phyloP scores from a whole-genome alignment of 805 yeast species.

The Saccharomycopsis sp. region DNA sequence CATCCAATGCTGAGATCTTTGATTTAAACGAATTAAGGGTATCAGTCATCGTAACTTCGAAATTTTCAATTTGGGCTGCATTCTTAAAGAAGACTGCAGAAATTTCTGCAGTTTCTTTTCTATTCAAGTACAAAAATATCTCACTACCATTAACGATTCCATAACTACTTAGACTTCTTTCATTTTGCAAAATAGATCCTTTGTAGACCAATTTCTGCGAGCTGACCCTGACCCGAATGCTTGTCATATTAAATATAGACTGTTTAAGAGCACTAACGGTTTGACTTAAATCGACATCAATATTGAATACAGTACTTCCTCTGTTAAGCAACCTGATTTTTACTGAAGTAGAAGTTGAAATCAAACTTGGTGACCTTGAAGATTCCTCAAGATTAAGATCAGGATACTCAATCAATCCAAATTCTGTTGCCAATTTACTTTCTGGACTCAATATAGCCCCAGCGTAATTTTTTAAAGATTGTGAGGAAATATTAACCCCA shows the following conservation, averaged over 20 bases:
- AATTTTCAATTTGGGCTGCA: not conserved
- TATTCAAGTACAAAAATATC: conserved; percentile 1
- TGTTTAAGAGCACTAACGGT: conserved; percentile 1
- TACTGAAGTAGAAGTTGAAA: not conserved
- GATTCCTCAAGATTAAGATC: not conserved
- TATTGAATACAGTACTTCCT: conserved; percentile 1
- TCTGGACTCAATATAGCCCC: not conserved
- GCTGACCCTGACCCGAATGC: not conserved
- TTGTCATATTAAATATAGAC: not conserved
- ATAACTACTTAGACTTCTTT: conserved; percentile 4
- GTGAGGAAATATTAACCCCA: not conserved
- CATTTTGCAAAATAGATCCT: conserved; percentile 7
- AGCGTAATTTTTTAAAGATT: not conserved
- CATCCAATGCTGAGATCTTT: not conserved
- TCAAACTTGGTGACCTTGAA: not conserved
- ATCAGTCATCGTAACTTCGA: not conserved
- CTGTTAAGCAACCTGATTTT: not conserved
- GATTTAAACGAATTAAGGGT: not conserved
- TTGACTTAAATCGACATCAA: not conserved
- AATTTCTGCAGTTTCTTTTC: not conserved
- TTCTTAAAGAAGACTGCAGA: not conserved
- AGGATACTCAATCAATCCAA: not conserved
- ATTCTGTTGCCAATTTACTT: not conserved
- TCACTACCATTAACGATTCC: not conserved
- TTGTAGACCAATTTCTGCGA: conserved; percentile 9